Evolutionary conservation across 2,329 filamentous ascomycete species (phyloP).

Genomic region (Sphaerulina vaccinii): DNA sequence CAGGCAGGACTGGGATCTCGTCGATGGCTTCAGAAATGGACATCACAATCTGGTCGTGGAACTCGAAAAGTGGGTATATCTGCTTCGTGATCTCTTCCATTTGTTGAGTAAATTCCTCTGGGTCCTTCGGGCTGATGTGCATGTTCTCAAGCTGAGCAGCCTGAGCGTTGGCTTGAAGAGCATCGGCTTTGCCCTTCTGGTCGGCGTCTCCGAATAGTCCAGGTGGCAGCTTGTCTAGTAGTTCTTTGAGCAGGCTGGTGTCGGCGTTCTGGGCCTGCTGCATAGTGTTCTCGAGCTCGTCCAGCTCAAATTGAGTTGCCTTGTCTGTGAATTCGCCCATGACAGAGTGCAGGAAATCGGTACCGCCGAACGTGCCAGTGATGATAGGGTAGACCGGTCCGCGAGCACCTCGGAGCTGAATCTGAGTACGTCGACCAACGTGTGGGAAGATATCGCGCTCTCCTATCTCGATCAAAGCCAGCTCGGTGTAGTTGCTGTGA

Average conservation of each 20-base stretch:
- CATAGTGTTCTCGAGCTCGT: constrained; percentile 83
- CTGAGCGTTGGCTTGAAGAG: constrained; percentile 74
- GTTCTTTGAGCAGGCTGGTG: constrained; percentile 74
- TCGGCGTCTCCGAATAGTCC: constrained; percentile 76
- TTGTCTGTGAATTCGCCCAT: constrained; percentile 80
- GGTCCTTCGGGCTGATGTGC: constrained; percentile 71
- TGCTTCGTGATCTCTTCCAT: constrained; percentile 70
- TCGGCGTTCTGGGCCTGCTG: constrained; percentile 58
- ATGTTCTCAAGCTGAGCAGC: constrained; percentile 73
- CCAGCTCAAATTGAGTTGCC: constrained; percentile 83
- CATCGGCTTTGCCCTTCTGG: constrained; percentile 71
- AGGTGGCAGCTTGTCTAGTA: constrained; percentile 77
- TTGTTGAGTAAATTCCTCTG: constrained; percentile 80
- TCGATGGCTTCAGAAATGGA: constrained; percentile 74
- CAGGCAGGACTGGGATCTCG: constrained; percentile 79
- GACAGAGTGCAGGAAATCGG: constrained; percentile 77
- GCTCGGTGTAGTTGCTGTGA: constrained; percentile 89
- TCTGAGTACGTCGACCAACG: constrained; percentile 70
- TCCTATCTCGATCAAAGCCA: constrained; percentile 83
- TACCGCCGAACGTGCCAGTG: constrained; percentile 90
- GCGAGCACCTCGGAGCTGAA: constrained; percentile 67
- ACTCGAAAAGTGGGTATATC: constrained; percentile 86
- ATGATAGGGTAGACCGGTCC: constrained; percentile 73
- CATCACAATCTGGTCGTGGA: constrained; percentile 86
- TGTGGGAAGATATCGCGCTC: constrained; percentile 82